Evolutionary conservation across 1,139 yeast genomes (phyloP).

Genomic region (Candida sp.): DNA sequence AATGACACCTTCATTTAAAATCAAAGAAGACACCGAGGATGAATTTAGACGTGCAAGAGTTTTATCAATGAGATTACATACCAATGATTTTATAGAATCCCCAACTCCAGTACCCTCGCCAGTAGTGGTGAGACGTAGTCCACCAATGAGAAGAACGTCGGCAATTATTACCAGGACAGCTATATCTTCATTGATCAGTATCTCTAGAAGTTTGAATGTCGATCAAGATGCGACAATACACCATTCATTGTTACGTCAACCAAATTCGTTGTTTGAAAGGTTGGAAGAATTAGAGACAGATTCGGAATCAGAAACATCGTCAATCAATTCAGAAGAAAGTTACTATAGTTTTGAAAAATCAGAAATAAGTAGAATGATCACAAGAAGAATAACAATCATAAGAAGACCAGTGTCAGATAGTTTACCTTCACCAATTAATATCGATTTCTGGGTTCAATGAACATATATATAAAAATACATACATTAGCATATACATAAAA

Average conservation of each 20-base stretch:
- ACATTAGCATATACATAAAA: too few species aligned
- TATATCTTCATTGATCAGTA: not conserved
- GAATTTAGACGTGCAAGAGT: not conserved
- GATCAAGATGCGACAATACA: not conserved
- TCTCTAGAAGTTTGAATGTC: not conserved
- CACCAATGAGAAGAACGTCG: not conserved
- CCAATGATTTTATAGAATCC: not conserved
- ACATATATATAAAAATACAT: too few species aligned
- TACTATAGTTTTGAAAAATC: not conserved
- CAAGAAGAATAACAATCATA: not conserved
- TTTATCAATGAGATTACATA: not conserved
- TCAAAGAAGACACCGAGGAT: not conserved
- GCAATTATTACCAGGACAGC: not conserved
- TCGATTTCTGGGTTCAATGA: not conserved
- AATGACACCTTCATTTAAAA: not conserved
- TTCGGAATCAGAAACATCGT: not conserved
- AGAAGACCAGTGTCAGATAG: not conserved
- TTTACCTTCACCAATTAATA: slow-evolving; percentile 1
- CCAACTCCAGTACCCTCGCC: not conserved
- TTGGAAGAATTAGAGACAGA: not conserved
- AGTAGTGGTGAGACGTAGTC: not conserved
- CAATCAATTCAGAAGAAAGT: not conserved
- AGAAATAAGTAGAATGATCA: slow-evolving; percentile 2
- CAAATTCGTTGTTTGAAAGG: not conserved
- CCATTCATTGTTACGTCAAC: not conserved